Percentiles rank a stretch among this genome's conserved stretches.
Evolutionary conservation across 306 rosid genomes (phyloP).

Genomic region (Quercus bicolor): DNA sequence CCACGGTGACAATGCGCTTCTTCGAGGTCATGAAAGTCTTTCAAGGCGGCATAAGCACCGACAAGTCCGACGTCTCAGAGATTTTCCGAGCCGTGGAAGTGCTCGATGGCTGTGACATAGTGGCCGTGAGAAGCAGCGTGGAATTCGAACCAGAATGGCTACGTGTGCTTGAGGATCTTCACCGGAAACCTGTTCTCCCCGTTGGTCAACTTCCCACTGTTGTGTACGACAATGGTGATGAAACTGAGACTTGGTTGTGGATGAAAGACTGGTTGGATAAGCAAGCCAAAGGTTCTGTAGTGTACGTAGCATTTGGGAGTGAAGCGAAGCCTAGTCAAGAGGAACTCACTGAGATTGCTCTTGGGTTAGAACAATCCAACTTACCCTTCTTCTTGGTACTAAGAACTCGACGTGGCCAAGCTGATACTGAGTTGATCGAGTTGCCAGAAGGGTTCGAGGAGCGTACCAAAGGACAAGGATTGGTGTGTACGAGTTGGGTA

Average conservation of each 20-base stretch:
- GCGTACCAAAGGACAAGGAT: slow-evolving; percentile 12
- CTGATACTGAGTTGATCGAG: not conserved
- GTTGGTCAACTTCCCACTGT: no score
- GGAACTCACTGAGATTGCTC: no score
- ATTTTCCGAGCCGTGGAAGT: not conserved
- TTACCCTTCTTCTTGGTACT: slow-evolving; percentile 43
- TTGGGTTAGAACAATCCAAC: not conserved
- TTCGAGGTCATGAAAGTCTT: no score
- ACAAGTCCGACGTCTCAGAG: not conserved
- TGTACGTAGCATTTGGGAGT: no score
- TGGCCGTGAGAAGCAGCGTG: slow-evolving; percentile 4
- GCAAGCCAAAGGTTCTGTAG: not conserved
- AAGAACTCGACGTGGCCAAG: not conserved
- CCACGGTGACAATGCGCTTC: no score
- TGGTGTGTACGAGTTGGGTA: slow-evolving; percentile 40
- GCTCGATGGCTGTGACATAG: not conserved
- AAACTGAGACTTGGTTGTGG: no score
- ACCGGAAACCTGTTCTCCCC: no score
- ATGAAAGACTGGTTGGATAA: slow-evolving; percentile 32
- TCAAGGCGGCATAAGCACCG: not conserved
- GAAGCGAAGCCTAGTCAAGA: no score
- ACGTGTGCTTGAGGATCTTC: not conserved
- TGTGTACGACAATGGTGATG: no score
- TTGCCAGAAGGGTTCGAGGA: slow-evolving; percentile 39
- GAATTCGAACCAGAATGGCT: slow-evolving; percentile 20